These are phyloP conservation scores for Beauveria brongniartii DNA, from an alignment of 2,329 filamentous ascomycete species.

Conservation along the genomic window DNA sequence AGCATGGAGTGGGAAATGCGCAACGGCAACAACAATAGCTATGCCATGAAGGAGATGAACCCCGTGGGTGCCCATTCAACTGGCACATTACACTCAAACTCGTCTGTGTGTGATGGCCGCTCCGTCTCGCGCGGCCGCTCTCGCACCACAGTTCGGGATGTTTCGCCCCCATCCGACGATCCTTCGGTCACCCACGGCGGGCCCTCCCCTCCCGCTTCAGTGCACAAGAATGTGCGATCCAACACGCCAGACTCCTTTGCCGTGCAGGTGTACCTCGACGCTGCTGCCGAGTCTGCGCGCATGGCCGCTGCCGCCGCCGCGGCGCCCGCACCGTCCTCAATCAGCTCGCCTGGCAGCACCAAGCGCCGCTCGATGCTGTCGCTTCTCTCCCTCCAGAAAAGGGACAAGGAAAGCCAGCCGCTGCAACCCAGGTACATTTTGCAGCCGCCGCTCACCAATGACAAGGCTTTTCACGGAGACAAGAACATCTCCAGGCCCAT, in stretches of 20 bases:
- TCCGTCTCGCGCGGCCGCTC: background rate
- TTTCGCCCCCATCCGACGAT: background rate
- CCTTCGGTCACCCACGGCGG: background rate
- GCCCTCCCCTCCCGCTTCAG: conserved; percentile 9
- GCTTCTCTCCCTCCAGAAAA: too few species aligned
- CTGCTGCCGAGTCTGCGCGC: conserved; percentile 20
- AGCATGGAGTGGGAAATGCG: conserved; percentile 23
- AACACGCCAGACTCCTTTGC: conserved; percentile 26
- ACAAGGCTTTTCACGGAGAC: conserved; percentile 15
- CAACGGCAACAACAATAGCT: background rate
- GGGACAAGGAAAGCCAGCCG: too few species aligned
- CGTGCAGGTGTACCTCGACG: conserved; percentile 28
- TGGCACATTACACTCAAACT: background rate
- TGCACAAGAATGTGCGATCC: conserved; percentile 14
- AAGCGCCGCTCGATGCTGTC: too few species aligned
- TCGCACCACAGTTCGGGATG: background rate
- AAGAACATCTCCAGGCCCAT: background rate
- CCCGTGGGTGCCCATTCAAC: background rate
- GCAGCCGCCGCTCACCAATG: conserved; percentile 20
- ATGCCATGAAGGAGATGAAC: background rate
- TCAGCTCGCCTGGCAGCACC: too few species aligned
- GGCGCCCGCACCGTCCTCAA: too few species aligned
- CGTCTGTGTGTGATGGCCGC: background rate
- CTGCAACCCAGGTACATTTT: conserved; percentile 26
- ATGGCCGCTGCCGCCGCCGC: conserved; percentile 3